Evolutionary conservation across 2,329 filamentous ascomycete genomes (phyloP).

Genomic region (Ophiocordyceps sinensis): DNA sequence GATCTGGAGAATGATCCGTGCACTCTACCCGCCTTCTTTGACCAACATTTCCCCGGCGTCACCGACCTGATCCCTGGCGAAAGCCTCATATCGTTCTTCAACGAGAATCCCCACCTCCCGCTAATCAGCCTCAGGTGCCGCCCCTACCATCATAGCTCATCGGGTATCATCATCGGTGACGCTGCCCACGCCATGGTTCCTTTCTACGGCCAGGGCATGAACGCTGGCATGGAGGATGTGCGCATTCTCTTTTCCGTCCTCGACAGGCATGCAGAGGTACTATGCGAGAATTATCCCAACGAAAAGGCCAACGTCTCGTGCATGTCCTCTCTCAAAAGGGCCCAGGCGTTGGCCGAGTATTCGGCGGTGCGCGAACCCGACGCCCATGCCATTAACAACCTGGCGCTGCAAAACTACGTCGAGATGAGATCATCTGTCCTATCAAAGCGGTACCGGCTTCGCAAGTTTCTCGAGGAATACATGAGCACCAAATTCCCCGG

Average conservation of each 20-base stretch:
- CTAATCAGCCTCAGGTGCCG: conserved; percentile 87
- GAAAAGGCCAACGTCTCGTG: conserved; percentile 17
- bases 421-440: conserved; percentile 87
- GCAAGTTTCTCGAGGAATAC: conserved; percentile 78
- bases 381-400: conserved; percentile 79
- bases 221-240: conserved; percentile 89
- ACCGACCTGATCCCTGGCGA: conserved; percentile 52
- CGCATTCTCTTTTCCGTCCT: conserved; percentile 72
- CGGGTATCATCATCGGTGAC: conserved; percentile 78
- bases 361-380: conserved; percentile 60
- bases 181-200: conserved; percentile 96
- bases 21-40: conserved; percentile 58
- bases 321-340: conserved; percentile 39
- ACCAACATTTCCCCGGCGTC: conserved; percentile 75
- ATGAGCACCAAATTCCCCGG: conserved; percentile 62
- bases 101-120: conserved; percentile 73
- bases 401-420: conserved; percentile 79
- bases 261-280: conserved; percentile 48
- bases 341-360: conserved; percentile 60
- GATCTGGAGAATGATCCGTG: conserved; percentile 49
- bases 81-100: conserved; percentile 62
- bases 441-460: conserved; percentile 59
- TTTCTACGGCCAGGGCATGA: conserved; percentile 98
- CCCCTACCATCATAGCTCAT: conserved; percentile 68
- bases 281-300: conserved; percentile 27